Conservation (phyloP, 805 yeast genomes). For the Candida saitoana region DNA sequence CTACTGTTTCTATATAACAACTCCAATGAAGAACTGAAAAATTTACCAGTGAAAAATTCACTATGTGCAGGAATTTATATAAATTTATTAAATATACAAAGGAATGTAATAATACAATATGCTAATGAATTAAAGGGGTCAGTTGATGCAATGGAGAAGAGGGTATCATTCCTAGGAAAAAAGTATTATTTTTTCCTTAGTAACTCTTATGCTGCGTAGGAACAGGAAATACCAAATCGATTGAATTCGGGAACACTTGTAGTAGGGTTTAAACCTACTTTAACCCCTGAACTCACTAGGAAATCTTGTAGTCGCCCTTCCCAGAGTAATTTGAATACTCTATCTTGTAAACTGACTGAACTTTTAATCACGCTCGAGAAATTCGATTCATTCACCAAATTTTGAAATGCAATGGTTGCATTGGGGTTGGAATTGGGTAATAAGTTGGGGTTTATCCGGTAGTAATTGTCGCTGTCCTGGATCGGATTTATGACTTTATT, state of each 20-base stretch:
- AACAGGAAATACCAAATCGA: constrained; percentile 57
- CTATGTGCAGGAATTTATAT: too few relatives aligned
- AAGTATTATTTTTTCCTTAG: too few relatives aligned
- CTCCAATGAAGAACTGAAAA: background rate
- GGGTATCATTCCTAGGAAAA: too few relatives aligned
- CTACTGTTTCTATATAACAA: background rate
- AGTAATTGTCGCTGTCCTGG: constrained; percentile 21
- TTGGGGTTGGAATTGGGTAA: constrained; percentile 23
- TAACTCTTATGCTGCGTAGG: constrained; percentile 55
- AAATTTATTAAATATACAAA: too few relatives aligned
- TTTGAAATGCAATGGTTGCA: constrained; percentile 50
- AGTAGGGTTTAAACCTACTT: constrained; percentile 35
- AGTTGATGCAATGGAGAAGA: too few relatives aligned
- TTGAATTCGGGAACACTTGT: constrained; percentile 45
- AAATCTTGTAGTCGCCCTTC: constrained; percentile 84
- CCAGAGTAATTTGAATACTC: constrained; percentile 67
- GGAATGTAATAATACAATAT: too few relatives aligned
- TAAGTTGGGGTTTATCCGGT: constrained; percentile 24
- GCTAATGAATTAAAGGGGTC: too few relatives aligned
- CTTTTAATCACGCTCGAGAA: constrained; percentile 71
- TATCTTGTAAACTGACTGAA: constrained; percentile 64
- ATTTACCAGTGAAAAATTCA: too few relatives aligned
- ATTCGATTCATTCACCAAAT: constrained; percentile 47
- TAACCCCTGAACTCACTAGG: constrained; percentile 70
- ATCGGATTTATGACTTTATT: constrained; percentile 20